phyloP scores from a whole-genome alignment of 139 green algal genomes.

The Coelastrella sp. region DNA sequence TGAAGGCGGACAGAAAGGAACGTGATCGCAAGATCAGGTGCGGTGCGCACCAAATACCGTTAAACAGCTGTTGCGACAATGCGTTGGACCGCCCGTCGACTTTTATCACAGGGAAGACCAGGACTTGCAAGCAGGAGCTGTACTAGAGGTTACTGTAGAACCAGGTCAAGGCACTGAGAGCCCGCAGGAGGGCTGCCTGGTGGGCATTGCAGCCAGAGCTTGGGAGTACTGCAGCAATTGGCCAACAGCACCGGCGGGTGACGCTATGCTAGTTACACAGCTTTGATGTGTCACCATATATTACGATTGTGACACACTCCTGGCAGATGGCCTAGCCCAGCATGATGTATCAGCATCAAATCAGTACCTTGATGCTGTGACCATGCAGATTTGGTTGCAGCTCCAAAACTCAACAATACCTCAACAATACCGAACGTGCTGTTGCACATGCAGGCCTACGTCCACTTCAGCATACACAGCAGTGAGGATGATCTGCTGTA shows the following conservation, averaged over 20 bases:
- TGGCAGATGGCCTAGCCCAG: neutral
- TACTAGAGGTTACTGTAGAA: conserved; percentile 58
- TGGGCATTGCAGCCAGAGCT: conserved; percentile 36
- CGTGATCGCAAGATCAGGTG: conserved; percentile 63
- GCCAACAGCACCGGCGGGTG: neutral
- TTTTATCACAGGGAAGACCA: conserved; percentile 66
- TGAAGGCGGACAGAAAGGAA: conserved; percentile 56
- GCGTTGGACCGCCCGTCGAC: neutral
- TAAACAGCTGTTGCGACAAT: neutral
- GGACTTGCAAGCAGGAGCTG: conserved; percentile 64
- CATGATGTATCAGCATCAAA: neutral
- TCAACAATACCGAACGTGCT: neutral
- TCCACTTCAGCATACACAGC: conserved; percentile 61
- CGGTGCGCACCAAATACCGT: neutral
- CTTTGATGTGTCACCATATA: neutral
- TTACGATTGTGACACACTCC: no score
- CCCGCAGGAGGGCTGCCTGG: conserved; percentile 63
- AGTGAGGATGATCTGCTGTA: conserved; percentile 63
- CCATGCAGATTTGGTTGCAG: neutral
- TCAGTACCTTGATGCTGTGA: neutral
- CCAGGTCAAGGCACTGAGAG: conserved; percentile 51
- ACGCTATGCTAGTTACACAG: neutral
- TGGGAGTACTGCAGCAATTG: neutral
- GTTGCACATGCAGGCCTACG: conserved; percentile 58
- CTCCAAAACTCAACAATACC: neutral